phyloP scores from a whole-genome alignment of 2,329 filamentous ascomycete genomes.

The Clonostachys chloroleuca region DNA sequence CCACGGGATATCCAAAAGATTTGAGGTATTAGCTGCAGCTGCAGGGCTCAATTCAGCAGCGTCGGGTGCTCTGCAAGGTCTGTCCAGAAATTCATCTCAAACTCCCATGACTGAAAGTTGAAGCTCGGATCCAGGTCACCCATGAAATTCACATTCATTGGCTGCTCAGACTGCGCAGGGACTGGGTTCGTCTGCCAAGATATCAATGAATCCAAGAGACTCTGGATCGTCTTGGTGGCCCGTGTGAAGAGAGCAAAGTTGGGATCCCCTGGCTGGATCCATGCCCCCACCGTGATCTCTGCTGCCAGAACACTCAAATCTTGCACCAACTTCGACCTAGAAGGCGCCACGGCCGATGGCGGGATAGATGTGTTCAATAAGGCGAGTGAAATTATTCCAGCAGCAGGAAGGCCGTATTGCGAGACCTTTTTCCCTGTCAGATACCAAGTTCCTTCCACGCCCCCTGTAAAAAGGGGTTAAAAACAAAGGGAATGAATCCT shows the following conservation, averaged over 20 bases:
- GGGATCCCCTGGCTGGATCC: conserved; percentile 8
- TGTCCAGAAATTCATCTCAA: conserved; percentile 2
- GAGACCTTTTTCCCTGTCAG: conserved; percentile 4
- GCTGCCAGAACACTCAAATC: conserved; percentile 8
- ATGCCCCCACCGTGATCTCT: conserved; percentile 9
- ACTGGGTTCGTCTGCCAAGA: not conserved
- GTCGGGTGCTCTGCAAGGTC: not conserved
- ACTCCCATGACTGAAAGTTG: not conserved
- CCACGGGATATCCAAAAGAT: too few relatives aligned
- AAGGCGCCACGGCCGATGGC: not conserved
- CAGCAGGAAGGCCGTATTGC: conserved; percentile 10
- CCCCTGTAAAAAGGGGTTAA: not conserved
- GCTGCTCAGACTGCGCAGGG: not conserved
- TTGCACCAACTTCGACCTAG: conserved; percentile 6
- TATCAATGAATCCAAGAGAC: conserved; percentile 26
- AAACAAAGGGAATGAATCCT: not conserved
- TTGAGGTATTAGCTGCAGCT: too few relatives aligned
- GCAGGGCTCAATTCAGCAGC: not conserved
- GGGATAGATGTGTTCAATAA: conserved; percentile 5
- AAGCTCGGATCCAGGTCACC: not conserved
- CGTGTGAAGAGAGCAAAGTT: conserved; percentile 10
- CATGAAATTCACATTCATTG: not conserved
- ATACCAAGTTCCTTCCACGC: not conserved
- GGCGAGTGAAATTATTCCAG: conserved; percentile 9
- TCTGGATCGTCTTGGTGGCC: conserved; percentile 9